Evolutionary conservation across 345 rosid species (phyloP).

Genomic region (Euphorbia lathyris): DNA sequence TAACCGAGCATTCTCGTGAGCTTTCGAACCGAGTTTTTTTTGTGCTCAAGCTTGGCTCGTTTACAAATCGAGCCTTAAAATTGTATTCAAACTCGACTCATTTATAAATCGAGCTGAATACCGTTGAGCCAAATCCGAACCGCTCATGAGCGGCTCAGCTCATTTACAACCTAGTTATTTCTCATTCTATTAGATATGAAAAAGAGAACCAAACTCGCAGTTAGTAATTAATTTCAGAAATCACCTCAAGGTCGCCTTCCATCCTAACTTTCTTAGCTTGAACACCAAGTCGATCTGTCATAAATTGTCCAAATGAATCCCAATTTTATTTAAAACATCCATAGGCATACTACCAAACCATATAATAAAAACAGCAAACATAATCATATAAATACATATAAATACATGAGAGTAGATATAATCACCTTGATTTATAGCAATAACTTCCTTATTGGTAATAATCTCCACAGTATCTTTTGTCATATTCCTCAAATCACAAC

Average conservation of each 20-base stretch:
- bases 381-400: background rate
- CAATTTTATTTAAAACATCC: background rate
- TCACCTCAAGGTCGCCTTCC: constrained; percentile 42
- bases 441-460: constrained; percentile 68
- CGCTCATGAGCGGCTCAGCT: too few species aligned
- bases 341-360: background rate
- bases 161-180: too few species aligned
- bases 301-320: too few species aligned
- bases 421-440: constrained; percentile 80
- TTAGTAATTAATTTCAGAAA: background rate
- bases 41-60: too few species aligned
- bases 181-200: background rate
- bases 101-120: too few species aligned
- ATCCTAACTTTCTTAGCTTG: constrained; percentile 53
- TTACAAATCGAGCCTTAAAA: too few species aligned
- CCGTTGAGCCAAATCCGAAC: too few species aligned
- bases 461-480: constrained; percentile 53
- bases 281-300: constrained; percentile 38
- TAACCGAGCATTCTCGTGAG: too few species aligned
- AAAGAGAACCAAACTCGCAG: background rate
- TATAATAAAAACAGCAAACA: background rate
- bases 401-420: too few species aligned
- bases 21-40: too few species aligned
- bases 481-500: constrained; percentile 76
- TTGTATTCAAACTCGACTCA: too few species aligned